phyloP scores from a whole-genome alignment of 108 stramenopile genomes.

The Nitzschia palea region DNA sequence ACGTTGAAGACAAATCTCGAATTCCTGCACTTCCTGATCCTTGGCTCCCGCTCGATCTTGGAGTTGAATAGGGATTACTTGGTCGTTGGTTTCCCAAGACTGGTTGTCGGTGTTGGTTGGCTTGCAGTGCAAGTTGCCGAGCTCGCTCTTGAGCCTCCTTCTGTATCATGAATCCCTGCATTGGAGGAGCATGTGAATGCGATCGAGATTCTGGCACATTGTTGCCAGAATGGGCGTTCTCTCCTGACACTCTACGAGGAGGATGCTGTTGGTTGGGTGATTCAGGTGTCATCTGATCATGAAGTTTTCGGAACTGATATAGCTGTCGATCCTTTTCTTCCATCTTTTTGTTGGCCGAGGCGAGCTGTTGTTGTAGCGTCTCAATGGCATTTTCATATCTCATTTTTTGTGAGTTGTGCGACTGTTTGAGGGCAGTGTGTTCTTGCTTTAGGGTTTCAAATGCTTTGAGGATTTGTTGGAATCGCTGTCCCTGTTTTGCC shows the following conservation, averaged over 20 bases:
- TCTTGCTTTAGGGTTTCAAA: slow-evolving; percentile 52
- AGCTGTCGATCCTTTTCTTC: slow-evolving; percentile 44
- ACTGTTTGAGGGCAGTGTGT: slow-evolving; percentile 58
- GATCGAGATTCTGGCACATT: neutral
- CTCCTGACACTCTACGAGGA: slow-evolving; percentile 6
- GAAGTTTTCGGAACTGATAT: slow-evolving; percentile 36
- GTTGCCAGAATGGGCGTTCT: neutral
- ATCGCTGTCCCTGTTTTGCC: slow-evolving; percentile 33
- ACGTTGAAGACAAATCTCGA: slow-evolving; percentile 10
- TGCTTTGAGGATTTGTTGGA: slow-evolving; percentile 23
- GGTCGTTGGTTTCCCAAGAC: neutral
- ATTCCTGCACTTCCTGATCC: slow-evolving; percentile 7
- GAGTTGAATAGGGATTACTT: neutral
- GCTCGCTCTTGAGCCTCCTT: slow-evolving; percentile 54
- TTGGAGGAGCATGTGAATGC: slow-evolving; percentile 30
- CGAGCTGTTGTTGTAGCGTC: slow-evolving; percentile 54
- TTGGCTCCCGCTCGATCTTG: slow-evolving; percentile 5
- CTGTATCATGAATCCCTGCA: slow-evolving; percentile 60
- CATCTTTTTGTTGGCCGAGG: slow-evolving; percentile 56
- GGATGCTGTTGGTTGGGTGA: neutral
- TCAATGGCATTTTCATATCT: slow-evolving; percentile 54
- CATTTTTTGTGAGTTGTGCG: slow-evolving; percentile 43
- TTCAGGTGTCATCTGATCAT: slow-evolving; percentile 19
- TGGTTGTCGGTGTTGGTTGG: slow-evolving; percentile 7
- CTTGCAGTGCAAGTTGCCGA: slow-evolving; percentile 25